Base-by-base conservation (phyloP, 495 filamentous ascomycete species). In the Xylaria cubensis region DNA sequence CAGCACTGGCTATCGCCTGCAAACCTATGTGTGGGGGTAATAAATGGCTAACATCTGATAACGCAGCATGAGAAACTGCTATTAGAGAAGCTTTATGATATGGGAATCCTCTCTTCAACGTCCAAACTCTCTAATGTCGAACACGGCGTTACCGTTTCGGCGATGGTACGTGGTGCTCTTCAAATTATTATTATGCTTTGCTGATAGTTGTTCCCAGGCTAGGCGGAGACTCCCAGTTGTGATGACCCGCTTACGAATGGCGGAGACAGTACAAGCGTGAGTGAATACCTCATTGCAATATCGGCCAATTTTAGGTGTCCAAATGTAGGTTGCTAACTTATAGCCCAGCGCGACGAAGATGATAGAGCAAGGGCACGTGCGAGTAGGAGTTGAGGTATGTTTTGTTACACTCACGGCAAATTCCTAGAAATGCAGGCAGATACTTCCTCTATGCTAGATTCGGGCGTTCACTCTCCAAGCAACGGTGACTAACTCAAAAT, bases 321-420 rank as follows among this genome's bases (percentile, higher is more conserved):
- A 50, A 15, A 34, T 56, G 4, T 55, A 29, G 36, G 10, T 65
- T 51, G n/a, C 70, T 67, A 39, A 67, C 24, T 29, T 19, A 34
- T 17, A 4, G 29, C 61, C 4, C 2, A 72, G 70, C 66, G 92
- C 95, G 9, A 90, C 90, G 8, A 94, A 92, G 75, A 92, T 97
- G 75, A 91, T 99, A 70, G 95, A 98, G 82, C 95, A 98, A 75
- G 96, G 96, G 2, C 97, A 99, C 82, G 94, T 99, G 1, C 87
- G 96, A 36, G 94, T 98, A 5, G 97, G 96, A 4, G 92, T 93
- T 0, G 95, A 99, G 74, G 92, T 96, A 29, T 15, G 70, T 42
- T 8, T 67, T 12, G 17, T n/a, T n/a, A 39, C 32, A n/a, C 15
- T 4, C 0, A 29, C 26, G 8, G 12, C 32, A 10, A 5, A 41